Base-by-base conservation (phyloP, 768 basidiomycete genomes). In the Vararia minispora region DNA sequence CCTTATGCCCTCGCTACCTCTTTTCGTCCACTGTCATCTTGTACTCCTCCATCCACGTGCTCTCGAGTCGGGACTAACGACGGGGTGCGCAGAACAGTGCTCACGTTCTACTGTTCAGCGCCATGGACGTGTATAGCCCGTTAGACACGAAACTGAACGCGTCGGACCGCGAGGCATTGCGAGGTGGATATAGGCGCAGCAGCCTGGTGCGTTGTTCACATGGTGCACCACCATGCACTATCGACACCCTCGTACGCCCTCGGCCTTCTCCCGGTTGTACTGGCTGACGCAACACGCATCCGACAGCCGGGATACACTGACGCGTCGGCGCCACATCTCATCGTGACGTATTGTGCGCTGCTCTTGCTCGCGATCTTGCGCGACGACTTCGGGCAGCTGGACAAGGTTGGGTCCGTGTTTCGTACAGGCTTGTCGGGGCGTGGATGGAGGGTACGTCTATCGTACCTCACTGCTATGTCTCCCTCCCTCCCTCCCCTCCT, bases 341-440 rank as follows among this genome's bases (percentile, higher is more conserved):
- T 94, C 37, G 84, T 89, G 71, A 90, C 90, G 6, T 97, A 95
- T 51, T 87, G 89, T 1, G 86, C 90, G 0, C 54, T 97, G 12
- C 59, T 94, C 3, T 71, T 74, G 0, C 76, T 97, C 7, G 74
- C 80, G 0, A 80, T 94, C 42, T 68, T 97, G 20, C 71, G 82
- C 17, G 91, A 92, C 52, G 76, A 85, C 47, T 79, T 92, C 48
- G 58, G 69, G 21, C 64, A 62, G 41, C 62, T 97, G 17, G 72
- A 95, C 49, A 68, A 77, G 18, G 28, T 57, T 9, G 86, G 79
- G 0, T 58, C 94, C 11, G 43, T 75, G 48, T 17, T 80, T 92
- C 42, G 50, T 97, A n/a, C 62, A 63, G 14, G 56, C 72, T 13
- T 88, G 85, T 47, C 89, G 91, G 58, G 68, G 65, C 30, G 59